Conservation (phyloP, 192 early-diverging fungal species). For the Coemansia sp. region DNA sequence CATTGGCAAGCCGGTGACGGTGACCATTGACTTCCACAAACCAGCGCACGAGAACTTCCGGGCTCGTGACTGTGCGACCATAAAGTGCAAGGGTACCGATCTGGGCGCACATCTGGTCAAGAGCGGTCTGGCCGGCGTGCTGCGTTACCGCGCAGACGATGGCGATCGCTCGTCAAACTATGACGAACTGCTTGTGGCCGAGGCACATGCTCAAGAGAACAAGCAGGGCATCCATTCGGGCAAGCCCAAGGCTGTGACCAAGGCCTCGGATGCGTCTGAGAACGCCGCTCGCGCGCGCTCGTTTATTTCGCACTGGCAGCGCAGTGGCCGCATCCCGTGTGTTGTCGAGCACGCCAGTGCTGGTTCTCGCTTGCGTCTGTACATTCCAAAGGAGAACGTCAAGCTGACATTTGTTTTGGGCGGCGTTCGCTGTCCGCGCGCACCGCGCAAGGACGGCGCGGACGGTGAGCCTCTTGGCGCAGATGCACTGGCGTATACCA, state of each 20-base stretch:
- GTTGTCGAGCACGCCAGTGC: slow-evolving; percentile 85
- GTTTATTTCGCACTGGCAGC: slow-evolving; percentile 82
- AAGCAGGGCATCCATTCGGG: slow-evolving; percentile 79
- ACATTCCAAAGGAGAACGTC: slow-evolving; percentile 81
- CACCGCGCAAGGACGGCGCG: slow-evolving; percentile 65
- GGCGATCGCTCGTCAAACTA: slow-evolving; percentile 82
- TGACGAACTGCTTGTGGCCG: slow-evolving; percentile 81
- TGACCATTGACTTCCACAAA: slow-evolving; percentile 79
- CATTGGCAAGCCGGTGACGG: slow-evolving; percentile 82
- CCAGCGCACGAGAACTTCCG: slow-evolving; percentile 86
- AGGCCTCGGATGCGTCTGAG: slow-evolving; percentile 82
- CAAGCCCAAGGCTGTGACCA: slow-evolving; percentile 75
- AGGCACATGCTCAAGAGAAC: slow-evolving; percentile 66
- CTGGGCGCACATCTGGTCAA: slow-evolving; percentile 62
- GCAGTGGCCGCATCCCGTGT: slow-evolving; percentile 70
- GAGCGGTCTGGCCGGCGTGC: slow-evolving; percentile 72
- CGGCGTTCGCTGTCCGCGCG: slow-evolving; percentile 82
- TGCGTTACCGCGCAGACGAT: slow-evolving; percentile 83
- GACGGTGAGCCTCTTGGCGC: slow-evolving; percentile 80
- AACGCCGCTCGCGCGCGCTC: slow-evolving; percentile 78
- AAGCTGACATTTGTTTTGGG: slow-evolving; percentile 82
- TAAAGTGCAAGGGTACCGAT: slow-evolving; percentile 64
- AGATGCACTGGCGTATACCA: slow-evolving; percentile 75
- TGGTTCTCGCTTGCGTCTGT: slow-evolving; percentile 80
- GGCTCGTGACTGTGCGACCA: slow-evolving; percentile 82